Evolutionary conservation across 192 early-diverging fungal genomes (phyloP).

Genomic region (Rhizoclosmatium globosum): DNA sequence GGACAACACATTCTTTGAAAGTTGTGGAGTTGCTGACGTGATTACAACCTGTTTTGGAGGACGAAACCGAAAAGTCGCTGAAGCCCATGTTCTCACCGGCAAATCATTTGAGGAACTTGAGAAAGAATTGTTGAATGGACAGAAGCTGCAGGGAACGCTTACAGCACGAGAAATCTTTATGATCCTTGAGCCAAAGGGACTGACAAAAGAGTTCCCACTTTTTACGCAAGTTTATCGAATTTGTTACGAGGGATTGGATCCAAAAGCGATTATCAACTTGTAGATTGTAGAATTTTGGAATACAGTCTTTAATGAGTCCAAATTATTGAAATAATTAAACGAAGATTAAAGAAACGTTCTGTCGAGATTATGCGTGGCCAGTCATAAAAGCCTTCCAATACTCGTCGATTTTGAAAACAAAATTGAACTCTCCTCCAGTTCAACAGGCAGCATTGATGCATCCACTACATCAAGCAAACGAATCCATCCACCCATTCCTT

Average conservation of each 20-base stretch:
- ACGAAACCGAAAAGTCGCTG: conserved; percentile 92
- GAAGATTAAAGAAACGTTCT: too few relatives aligned
- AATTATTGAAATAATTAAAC: too few relatives aligned
- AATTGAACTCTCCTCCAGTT: conserved; percentile 74
- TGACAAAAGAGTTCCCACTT: conserved; percentile 77
- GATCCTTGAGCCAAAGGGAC: conserved; percentile 73
- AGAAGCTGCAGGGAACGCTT: conserved; percentile 95
- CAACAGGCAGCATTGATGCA: conserved; percentile 64
- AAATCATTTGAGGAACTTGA: conserved; percentile 94
- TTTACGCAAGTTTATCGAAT: conserved; percentile 94
- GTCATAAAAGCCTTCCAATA: conserved; percentile 71
- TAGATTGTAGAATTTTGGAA: conserved; percentile 46
- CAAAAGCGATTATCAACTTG: conserved; percentile 75
- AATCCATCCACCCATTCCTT: conserved; percentile 48
- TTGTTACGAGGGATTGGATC: conserved; percentile 79
- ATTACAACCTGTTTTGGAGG: conserved; percentile 98
- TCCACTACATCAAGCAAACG: conserved; percentile 60
- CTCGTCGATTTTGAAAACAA: conserved; percentile 67
- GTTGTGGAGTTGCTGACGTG: conserved; percentile 93
- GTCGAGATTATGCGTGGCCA: too few relatives aligned
- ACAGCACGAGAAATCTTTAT: conserved; percentile 88
- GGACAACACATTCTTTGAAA: conserved; percentile 96
- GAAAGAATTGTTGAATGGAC: conserved; percentile 91
- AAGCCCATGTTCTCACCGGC: conserved; percentile 89
- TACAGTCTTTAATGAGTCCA: conserved; percentile 92